A percentile compares a stretch with the other conserved stretches of the same genome.
Evolutionary conservation across 129 eudicot genomes (phyloP).

Genomic region (Smallanthus sonchifolius): DNA sequence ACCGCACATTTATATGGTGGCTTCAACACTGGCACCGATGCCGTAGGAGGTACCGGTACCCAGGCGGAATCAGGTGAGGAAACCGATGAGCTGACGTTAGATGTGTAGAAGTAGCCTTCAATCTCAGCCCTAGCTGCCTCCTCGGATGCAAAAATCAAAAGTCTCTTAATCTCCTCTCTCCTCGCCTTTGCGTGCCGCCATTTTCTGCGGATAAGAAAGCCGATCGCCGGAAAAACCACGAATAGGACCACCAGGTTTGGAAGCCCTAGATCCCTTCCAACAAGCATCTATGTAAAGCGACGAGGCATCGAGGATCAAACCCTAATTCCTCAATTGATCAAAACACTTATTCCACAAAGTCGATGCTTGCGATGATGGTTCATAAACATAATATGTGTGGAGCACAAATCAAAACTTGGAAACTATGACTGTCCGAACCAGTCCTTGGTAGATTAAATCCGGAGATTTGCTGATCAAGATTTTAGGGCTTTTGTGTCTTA

Average conservation of each 20-base stretch:
- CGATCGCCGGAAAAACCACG: slow-evolving; percentile 39
- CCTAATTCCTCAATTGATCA: slow-evolving; percentile 25
- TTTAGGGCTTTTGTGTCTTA: no score
- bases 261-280: slow-evolving; percentile 77
- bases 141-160: slow-evolving; percentile 55
- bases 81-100: neutral
- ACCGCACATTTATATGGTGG: slow-evolving; percentile 50
- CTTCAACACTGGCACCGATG: slow-evolving; percentile 15
- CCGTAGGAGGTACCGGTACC: slow-evolving; percentile 18
- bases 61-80: neutral
- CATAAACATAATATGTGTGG: slow-evolving; percentile 11
- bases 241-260: slow-evolving; percentile 44
- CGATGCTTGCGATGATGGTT: slow-evolving; percentile 37
- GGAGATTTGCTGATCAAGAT: no score
- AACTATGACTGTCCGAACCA: no score
- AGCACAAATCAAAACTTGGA: no score
- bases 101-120: slow-evolving; percentile 31
- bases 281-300: slow-evolving; percentile 57
- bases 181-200: slow-evolving; percentile 55
- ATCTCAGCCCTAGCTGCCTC: slow-evolving; percentile 70
- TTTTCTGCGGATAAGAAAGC: slow-evolving; percentile 49
- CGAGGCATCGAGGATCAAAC: slow-evolving; percentile 40
- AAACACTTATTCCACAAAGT: slow-evolving; percentile 22
- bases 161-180: slow-evolving; percentile 65
- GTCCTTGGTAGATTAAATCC: no score